Evolutionary conservation across 352 stramenopile species (phyloP).

Genomic region (Globisporangium recalcitrans): DNA sequence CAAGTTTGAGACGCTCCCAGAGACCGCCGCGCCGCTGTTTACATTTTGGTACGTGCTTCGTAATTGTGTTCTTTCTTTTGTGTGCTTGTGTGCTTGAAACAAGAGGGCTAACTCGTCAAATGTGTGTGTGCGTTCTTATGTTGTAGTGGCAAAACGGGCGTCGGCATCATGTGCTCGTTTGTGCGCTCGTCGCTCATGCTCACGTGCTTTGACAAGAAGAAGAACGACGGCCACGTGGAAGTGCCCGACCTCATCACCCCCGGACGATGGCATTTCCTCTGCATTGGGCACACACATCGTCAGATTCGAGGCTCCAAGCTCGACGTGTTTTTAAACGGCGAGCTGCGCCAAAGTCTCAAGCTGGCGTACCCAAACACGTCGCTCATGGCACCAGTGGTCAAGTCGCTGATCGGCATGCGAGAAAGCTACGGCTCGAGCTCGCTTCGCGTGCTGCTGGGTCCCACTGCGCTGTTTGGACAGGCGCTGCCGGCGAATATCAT

Average conservation of each 20-base stretch:
- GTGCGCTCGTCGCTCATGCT: constrained; percentile 70
- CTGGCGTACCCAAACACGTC: constrained; percentile 74
- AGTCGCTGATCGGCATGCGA: constrained; percentile 73
- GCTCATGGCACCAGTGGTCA: constrained; percentile 71
- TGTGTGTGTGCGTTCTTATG: neutral
- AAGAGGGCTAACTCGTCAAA: neutral
- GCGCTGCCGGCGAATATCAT: constrained; percentile 54
- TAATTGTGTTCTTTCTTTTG: neutral
- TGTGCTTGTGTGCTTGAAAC: too few species aligned
- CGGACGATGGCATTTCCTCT: constrained; percentile 74
- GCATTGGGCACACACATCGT: constrained; percentile 79
- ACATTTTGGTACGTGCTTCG: constrained; percentile 51
- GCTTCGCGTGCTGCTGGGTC: constrained; percentile 56
- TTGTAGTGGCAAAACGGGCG: constrained; percentile 54
- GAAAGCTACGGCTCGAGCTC: constrained; percentile 61
- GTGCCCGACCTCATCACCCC: constrained; percentile 64
- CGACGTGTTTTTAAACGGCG: constrained; percentile 73
- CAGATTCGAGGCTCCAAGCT: constrained; percentile 81
- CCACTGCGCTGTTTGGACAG: constrained; percentile 57
- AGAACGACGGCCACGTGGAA: constrained; percentile 79
- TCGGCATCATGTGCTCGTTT: constrained; percentile 77
- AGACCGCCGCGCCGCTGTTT: constrained; percentile 69
- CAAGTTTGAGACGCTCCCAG: constrained; percentile 72
- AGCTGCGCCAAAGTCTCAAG: constrained; percentile 67
- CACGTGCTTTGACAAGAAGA: constrained; percentile 82